These are phyloP conservation scores for Blastocystis sp. DNA, from an alignment of 352 stramenopile genomes.

Conservation along the genomic window DNA sequence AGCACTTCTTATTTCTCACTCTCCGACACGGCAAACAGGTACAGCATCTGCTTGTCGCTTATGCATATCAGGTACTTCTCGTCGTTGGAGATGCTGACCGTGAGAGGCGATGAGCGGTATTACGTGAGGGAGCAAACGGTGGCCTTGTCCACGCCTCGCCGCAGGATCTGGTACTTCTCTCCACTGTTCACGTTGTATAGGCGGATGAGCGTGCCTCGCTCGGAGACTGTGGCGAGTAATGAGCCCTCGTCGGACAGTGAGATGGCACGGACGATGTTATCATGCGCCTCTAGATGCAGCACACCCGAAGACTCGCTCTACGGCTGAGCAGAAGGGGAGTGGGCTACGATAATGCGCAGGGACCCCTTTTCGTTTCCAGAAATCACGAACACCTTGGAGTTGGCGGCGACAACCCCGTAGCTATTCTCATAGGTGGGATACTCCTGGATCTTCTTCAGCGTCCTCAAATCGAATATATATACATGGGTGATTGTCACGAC, in stretches of 20 bases:
- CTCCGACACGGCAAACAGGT: slow-evolving; percentile 20
- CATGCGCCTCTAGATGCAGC: slow-evolving; percentile 36
- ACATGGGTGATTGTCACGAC: slow-evolving; percentile 52
- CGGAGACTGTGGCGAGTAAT: slow-evolving; percentile 21
- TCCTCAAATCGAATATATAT: slow-evolving; percentile 24
- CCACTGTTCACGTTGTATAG: slow-evolving; percentile 30
- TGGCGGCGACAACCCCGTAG: slow-evolving; percentile 23
- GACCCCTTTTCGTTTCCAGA: slow-evolving; percentile 20
- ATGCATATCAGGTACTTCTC: slow-evolving; percentile 51
- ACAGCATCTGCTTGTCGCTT: not conserved
- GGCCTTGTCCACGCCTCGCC: slow-evolving; percentile 40
- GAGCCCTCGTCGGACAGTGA: slow-evolving; percentile 15
- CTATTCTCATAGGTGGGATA: slow-evolving; percentile 51
- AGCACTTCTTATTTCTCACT: not conserved
- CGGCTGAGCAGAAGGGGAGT: not conserved
- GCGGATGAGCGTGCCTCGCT: slow-evolving; percentile 53
- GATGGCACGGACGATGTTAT: slow-evolving; percentile 24
- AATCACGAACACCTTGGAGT: slow-evolving; percentile 17
- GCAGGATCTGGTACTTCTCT: slow-evolving; percentile 26
- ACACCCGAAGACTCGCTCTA: slow-evolving; percentile 47
- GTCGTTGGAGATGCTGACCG: slow-evolving; percentile 1
- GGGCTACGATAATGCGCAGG: slow-evolving; percentile 22
- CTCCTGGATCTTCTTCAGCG: slow-evolving; percentile 3
- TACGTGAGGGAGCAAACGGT: not conserved
- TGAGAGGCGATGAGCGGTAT: not conserved